These are phyloP conservation scores for Candida smagusa DNA, from an alignment of 1,139 yeast genomes.

Conservation along the genomic window DNA sequence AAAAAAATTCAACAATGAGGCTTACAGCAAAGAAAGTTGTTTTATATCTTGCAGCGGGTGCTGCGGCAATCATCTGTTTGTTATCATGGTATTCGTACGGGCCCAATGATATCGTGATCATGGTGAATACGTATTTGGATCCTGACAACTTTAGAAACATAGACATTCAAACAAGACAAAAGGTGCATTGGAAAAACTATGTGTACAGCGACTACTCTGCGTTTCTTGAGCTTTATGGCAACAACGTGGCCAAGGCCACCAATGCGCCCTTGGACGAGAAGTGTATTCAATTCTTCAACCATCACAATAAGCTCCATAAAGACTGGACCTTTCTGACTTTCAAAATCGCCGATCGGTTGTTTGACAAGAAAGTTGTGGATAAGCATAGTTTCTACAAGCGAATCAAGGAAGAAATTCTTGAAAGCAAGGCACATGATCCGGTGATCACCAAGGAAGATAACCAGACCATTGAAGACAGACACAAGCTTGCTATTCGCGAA, in stretches of 20 bases:
- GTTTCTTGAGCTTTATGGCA: slow-evolving; percentile 15
- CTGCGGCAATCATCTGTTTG: too few relatives aligned
- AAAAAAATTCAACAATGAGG: too few relatives aligned
- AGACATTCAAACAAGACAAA: slow-evolving; percentile 12
- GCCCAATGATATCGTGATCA: too few relatives aligned
- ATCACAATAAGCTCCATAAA: slow-evolving; percentile 18
- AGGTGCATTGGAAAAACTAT: slow-evolving; percentile 32
- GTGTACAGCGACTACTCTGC: slow-evolving; percentile 22
- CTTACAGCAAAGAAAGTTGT: too few relatives aligned
- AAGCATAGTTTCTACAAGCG: slow-evolving; percentile 18
- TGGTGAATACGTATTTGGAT: background rate
- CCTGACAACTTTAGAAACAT: background rate
- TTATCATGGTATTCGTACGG: too few relatives aligned
- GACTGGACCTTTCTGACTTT: slow-evolving; percentile 23
- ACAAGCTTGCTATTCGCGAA: slow-evolving; percentile 12
- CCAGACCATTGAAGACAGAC: slow-evolving; percentile 17
- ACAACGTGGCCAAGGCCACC: slow-evolving; percentile 12
- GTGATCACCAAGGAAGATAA: slow-evolving; percentile 18
- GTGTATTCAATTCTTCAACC: slow-evolving; percentile 29
- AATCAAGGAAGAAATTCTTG: slow-evolving; percentile 8
- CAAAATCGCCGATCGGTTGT: slow-evolving; percentile 13
- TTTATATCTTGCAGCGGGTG: too few relatives aligned
- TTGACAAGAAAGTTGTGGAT: slow-evolving; percentile 29
- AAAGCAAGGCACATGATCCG: slow-evolving; percentile 9
- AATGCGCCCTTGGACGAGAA: slow-evolving; percentile 19